Evolutionary conservation across 2,329 filamentous ascomycete species (phyloP).

Genomic region (Trichoderma aggressivum): DNA sequence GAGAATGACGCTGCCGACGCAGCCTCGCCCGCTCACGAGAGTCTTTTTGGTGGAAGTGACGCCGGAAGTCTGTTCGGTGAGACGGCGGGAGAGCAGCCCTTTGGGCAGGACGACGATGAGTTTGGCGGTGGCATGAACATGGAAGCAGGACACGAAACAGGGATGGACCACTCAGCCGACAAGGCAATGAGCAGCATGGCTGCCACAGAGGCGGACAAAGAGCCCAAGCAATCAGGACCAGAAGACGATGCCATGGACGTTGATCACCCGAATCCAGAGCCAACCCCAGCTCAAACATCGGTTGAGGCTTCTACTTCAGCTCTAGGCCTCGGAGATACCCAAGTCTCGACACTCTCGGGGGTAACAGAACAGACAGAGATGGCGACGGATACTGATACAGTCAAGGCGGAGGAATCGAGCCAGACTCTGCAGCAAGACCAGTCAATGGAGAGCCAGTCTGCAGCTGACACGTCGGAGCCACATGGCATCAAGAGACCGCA

Average conservation of each 20-base stretch:
- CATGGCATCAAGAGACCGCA: constrained; percentile 22
- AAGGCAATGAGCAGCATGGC: constrained; percentile 40
- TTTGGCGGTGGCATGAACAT: constrained; percentile 71
- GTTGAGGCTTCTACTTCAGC: not conserved
- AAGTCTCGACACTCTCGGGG: not conserved
- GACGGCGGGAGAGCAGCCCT: constrained; percentile 56
- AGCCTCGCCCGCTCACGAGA: constrained; percentile 69
- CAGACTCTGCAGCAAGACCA: constrained; percentile 7
- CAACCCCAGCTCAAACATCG: not conserved
- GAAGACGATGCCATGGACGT: constrained; percentile 20
- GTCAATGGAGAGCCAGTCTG: not conserved
- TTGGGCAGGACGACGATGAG: constrained; percentile 80
- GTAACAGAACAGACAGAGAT: constrained; percentile 6
- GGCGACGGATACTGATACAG: not conserved
- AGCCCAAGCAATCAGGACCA: constrained; percentile 24
- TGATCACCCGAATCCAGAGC: constrained; percentile 1
- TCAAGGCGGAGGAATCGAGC: not conserved
- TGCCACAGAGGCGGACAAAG: constrained; percentile 27
- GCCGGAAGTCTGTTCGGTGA: constrained; percentile 88
- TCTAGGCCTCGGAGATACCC: not conserved
- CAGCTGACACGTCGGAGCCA: not conserved
- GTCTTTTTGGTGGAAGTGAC: constrained; percentile 76
- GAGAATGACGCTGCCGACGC: constrained; percentile 37
- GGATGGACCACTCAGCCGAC: constrained; percentile 42
- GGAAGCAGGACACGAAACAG: constrained; percentile 38